These are phyloP conservation scores for Cryptococcus sp. DNA, from an alignment of 1,284 basidiomycete species.

Conservation along the genomic window DNA sequence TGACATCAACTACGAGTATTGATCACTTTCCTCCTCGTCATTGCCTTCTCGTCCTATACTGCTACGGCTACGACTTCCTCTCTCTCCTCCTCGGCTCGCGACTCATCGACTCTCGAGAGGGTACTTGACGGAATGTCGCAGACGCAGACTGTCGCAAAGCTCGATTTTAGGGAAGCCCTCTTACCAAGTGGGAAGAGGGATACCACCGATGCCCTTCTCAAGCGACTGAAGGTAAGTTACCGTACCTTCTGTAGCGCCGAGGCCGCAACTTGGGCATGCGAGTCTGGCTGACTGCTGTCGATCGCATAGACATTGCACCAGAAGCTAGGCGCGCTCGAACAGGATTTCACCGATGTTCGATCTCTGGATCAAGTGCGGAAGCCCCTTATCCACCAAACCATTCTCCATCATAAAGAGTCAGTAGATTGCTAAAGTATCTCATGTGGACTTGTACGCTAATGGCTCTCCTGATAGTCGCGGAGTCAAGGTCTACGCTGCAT, in stretches of 20 bases:
- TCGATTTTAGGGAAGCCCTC: slow-evolving; percentile 77
- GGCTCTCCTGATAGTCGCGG: slow-evolving; percentile 55
- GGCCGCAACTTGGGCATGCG: background rate
- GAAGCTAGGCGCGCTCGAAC: slow-evolving; percentile 82
- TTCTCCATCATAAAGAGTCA: slow-evolving; percentile 90
- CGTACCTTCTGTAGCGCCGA: background rate
- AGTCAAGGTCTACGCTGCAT: slow-evolving; percentile 89
- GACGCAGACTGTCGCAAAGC: slow-evolving; percentile 39
- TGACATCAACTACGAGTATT: slow-evolving; percentile 17
- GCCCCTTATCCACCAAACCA: slow-evolving; percentile 75
- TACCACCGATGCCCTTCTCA: slow-evolving; percentile 67
- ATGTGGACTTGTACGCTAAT: background rate
- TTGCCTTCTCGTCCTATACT: background rate
- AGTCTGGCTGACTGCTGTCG: background rate
- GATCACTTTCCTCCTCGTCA: slow-evolving; percentile 1
- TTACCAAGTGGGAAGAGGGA: slow-evolving; percentile 52
- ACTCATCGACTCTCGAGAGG: background rate
- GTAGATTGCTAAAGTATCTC: slow-evolving; percentile 10
- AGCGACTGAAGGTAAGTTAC: slow-evolving; percentile 67
- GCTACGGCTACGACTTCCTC: background rate
- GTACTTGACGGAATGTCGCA: background rate
- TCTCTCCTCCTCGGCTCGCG: background rate
- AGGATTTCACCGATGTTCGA: slow-evolving; percentile 75
- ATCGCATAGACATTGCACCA: slow-evolving; percentile 63
- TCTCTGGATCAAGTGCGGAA: slow-evolving; percentile 71